Base-by-base conservation (phyloP, 148 eudicot species). In the Chenopodium suecicum region DNA sequence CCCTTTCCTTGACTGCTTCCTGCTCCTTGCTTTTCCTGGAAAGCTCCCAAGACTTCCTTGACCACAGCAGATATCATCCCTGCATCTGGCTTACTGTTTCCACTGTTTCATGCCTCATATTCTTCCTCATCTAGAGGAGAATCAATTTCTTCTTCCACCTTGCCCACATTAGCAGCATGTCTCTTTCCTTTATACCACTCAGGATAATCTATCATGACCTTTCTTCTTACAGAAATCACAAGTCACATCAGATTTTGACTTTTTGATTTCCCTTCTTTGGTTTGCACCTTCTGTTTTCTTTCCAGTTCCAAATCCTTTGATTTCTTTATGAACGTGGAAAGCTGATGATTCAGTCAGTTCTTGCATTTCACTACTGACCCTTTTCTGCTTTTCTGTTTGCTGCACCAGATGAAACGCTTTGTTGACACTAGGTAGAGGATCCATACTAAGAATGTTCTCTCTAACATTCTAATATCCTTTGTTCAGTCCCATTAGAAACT, bases 281-380 rank as follows among this genome's bases (percentile, higher is more conserved):
- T 37, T 5, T 37, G 1, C 44, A 37, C 44, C 44, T 37, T 37
- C 7, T 6, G 7, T 37, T 7, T 37, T 37, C 44, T 37, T 37
- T 37, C 44, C 44, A 37, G 44, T 0, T 7, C 8, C 0, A 37
- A 37, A n/a, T 63, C 22, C 25, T 20, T 9, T 1, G 5, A 7
- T 2, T 2, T 1, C 0, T 1, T n/a, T 19, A 0, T 31, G 9
- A 3, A 1, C 23, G 2, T 17, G 13, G 1, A 17, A 27, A 2
- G 63, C 27, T 14, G 23, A 20, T 11, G 29, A 25, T 16, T 75
- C 25, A 7, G 27, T 0, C 0, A 6, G 1, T 7, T 11, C 29
- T 64, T 64, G 29, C 10, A 64, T 6, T 0, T 2, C 11, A 9
- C 64, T 12, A 16, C 29, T 76, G 1, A 17, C n/a, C 4, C 37